phyloP scores from a whole-genome alignment of 108 stramenopile genomes.

The Cylindrotheca fusiformis region DNA sequence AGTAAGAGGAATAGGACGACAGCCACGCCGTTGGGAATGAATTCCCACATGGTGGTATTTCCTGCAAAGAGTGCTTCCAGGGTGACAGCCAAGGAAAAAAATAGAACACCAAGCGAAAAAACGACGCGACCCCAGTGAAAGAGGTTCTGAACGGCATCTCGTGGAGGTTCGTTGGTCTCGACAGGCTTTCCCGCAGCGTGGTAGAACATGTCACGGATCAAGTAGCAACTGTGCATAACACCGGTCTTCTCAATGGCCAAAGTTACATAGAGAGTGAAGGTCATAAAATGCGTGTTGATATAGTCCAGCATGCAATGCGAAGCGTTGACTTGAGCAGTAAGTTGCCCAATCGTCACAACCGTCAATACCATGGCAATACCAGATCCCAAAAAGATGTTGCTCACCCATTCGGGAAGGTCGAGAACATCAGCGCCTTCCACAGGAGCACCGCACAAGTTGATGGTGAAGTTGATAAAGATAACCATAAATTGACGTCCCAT shows the following conservation, averaged over 20 bases:
- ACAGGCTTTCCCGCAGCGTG: no score
- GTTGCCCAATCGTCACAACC: constrained; percentile 62
- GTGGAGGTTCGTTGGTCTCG: constrained; percentile 70
- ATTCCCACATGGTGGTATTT: constrained; percentile 56
- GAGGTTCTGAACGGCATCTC: constrained; percentile 28
- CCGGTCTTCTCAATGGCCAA: constrained; percentile 76
- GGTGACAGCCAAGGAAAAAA: constrained; percentile 50
- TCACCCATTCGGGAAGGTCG: constrained; percentile 52
- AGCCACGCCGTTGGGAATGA: no score
- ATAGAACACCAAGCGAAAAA: constrained; percentile 37
- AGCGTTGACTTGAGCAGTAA: constrained; percentile 51
- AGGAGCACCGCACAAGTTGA: no score
- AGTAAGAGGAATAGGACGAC: constrained; percentile 71
- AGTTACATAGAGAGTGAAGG: constrained; percentile 61
- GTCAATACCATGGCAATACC: no score
- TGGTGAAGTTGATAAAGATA: constrained; percentile 66
- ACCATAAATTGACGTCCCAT: no score
- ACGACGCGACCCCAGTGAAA: no score
- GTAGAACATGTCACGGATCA: no score
- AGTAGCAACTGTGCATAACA: constrained; percentile 69
- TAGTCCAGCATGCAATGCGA: constrained; percentile 78
- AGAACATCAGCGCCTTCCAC: constrained; percentile 54
- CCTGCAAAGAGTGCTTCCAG: constrained; percentile 47
- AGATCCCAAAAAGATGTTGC: no score
- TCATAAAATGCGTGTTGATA: constrained; percentile 75